Conservation (phyloP, 163 green algal species). For the Prototheca wickerhamii region DNA sequence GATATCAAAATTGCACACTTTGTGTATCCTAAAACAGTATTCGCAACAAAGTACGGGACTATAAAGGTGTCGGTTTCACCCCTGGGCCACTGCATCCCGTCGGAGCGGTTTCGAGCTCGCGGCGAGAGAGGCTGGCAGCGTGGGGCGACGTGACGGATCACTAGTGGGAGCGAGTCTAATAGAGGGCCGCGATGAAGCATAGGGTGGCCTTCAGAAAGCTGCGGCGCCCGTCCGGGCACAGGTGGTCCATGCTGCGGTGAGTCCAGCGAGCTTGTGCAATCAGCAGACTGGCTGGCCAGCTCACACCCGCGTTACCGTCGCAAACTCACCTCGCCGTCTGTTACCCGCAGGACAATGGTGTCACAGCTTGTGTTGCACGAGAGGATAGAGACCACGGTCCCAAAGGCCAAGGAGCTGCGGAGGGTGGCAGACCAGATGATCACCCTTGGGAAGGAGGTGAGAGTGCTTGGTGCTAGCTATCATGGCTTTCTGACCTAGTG, state of each 20-base stretch:
- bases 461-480: not conserved
- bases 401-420: constrained; percentile 78
- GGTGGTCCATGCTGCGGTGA: constrained; percentile 50
- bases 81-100: too few species aligned
- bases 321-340: not conserved
- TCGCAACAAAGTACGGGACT: too few species aligned
- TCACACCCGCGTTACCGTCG: not conserved
- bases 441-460: constrained; percentile 76
- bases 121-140: not conserved
- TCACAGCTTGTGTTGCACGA: constrained; percentile 83
- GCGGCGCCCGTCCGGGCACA: constrained; percentile 31
- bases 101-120: not conserved
- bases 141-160: not conserved
- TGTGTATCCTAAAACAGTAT: too few species aligned
- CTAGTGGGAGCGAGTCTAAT: not conserved
- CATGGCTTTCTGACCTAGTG: not conserved
- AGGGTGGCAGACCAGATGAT: constrained; percentile 74
- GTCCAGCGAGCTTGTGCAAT: not conserved
- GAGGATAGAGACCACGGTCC: constrained; percentile 80
- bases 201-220: constrained; percentile 39
- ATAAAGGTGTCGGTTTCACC: too few species aligned
- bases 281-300: not conserved
- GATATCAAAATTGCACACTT: too few species aligned
- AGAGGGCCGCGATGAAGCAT: constrained; percentile 42
- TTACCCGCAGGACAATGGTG: constrained; percentile 71